These are phyloP conservation scores for Cadophora malorum DNA, from an alignment of 2,329 filamentous ascomycete genomes.

Conservation along the genomic window DNA sequence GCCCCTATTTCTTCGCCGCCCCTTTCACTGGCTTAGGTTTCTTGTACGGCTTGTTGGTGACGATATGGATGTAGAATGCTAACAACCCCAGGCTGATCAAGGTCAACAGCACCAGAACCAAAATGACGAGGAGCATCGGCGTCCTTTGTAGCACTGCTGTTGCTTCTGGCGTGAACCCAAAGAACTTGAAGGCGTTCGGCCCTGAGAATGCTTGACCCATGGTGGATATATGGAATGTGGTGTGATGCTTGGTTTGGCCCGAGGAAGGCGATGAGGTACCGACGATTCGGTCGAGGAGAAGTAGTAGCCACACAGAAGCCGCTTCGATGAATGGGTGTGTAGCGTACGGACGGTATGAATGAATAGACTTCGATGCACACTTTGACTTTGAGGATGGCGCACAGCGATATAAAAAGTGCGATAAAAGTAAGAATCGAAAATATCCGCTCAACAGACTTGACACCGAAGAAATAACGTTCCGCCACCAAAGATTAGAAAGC, in stretches of 20 bases:
- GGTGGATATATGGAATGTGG: slow-evolving; percentile 19
- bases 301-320: not conserved
- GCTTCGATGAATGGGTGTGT: slow-evolving; percentile 1
- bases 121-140: slow-evolving; percentile 39
- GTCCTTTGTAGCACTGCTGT: slow-evolving; percentile 42
- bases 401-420: not conserved
- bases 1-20: slow-evolving; percentile 32
- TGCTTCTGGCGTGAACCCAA: slow-evolving; percentile 44
- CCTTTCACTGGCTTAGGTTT: slow-evolving; percentile 43
- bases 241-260: not conserved
- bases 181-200: slow-evolving; percentile 45
- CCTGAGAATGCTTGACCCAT: slow-evolving; percentile 44
- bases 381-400: not conserved
- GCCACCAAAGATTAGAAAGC: slow-evolving; percentile 9
- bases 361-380: slow-evolving; percentile 6
- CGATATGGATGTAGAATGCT: slow-evolving; percentile 41
- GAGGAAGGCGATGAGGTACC: not conserved
- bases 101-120: slow-evolving; percentile 38
- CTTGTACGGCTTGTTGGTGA: slow-evolving; percentile 42
- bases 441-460: slow-evolving; percentile 29
- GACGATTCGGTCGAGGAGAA: not conserved
- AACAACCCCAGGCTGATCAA: slow-evolving; percentile 31
- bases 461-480: slow-evolving; percentile 6
- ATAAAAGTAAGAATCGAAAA: slow-evolving; percentile 17
- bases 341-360: not conserved